phyloP scores from a whole-genome alignment of 2,329 filamentous ascomycete genomes.

The Blastomyces emzantsi region DNA sequence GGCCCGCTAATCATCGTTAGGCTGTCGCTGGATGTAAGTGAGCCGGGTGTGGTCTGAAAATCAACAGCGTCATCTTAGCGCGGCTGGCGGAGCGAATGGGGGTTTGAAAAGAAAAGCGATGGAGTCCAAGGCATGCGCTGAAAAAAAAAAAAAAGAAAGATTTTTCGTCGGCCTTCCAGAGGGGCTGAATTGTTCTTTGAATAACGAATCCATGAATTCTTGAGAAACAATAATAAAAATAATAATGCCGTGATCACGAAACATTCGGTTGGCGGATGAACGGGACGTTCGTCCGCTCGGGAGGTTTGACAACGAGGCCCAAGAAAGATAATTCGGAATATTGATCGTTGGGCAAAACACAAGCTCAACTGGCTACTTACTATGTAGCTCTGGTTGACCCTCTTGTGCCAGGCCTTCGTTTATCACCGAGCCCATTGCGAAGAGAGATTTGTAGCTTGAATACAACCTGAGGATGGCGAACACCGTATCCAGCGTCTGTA shows the following conservation, averaged over 20 bases:
- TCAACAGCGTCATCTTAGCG: background rate
- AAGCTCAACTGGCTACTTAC: background rate
- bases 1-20: background rate
- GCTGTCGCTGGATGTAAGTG: background rate
- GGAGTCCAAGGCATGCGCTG: background rate
- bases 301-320: background rate
- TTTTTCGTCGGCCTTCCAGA: background rate
- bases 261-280: background rate
- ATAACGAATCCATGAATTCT: too few relatives aligned
- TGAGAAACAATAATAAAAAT: background rate
- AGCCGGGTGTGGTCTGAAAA: background rate
- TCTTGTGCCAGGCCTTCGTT: background rate
- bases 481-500: too few relatives aligned
- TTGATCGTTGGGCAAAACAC: background rate
- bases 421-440: background rate
- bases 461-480: background rate
- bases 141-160: background rate
- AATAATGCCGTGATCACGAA: background rate
- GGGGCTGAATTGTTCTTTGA: too few relatives aligned
- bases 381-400: background rate
- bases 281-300: background rate
- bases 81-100: background rate
- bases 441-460: background rate
- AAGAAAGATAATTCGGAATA: background rate
- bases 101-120: background rate